Evolutionary conservation across 495 filamentous ascomycete genomes (phyloP).

Genomic region (Thermothielavioides terrestris): DNA sequence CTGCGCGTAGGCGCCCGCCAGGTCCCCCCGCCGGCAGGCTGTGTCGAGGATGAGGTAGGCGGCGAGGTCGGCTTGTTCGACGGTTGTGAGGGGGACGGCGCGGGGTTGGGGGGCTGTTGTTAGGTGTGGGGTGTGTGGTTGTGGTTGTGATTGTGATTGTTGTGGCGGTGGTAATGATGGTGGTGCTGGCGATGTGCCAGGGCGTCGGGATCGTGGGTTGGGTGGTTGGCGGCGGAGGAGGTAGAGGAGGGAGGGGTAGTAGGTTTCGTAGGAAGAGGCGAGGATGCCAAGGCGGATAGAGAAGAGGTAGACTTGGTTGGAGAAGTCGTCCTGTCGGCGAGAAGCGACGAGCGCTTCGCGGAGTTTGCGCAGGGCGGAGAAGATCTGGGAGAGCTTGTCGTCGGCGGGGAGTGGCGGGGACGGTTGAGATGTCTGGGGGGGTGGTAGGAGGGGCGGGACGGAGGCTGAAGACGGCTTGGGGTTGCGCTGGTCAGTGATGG

Average conservation of each 20-base stretch:
- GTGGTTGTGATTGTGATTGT: background rate
- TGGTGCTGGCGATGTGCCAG: slow-evolving; percentile 22
- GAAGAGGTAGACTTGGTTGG: slow-evolving; percentile 65
- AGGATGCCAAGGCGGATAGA: slow-evolving; percentile 75
- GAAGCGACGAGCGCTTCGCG: slow-evolving; percentile 78
- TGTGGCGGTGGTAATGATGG: slow-evolving; percentile 16
- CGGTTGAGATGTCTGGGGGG: background rate
- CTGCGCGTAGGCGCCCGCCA: slow-evolving; percentile 61
- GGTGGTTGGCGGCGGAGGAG: slow-evolving; percentile 44
- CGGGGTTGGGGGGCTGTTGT: slow-evolving; percentile 64
- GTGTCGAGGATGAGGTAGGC: slow-evolving; percentile 80
- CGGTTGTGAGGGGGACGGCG: slow-evolving; percentile 49
- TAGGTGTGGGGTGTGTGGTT: slow-evolving; percentile 10
- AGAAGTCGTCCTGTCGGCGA: slow-evolving; percentile 57
- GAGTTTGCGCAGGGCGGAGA: slow-evolving; percentile 79
- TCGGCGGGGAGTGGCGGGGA: background rate
- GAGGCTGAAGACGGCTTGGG: background rate
- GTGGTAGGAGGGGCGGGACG: background rate
- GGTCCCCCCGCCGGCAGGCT: slow-evolving; percentile 72
- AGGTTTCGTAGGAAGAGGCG: slow-evolving; percentile 71
- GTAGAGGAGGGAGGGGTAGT: slow-evolving; percentile 76
- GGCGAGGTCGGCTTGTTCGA: slow-evolving; percentile 67
- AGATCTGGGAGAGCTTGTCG: slow-evolving; percentile 26
- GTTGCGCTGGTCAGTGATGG: slow-evolving; percentile 28
- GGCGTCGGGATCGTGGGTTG: background rate